Evolutionary conservation across 2,329 filamentous ascomycete species (phyloP), one percentile per base, ranked within the genome.

Genomic region (Diaporthe sp.): DNA sequence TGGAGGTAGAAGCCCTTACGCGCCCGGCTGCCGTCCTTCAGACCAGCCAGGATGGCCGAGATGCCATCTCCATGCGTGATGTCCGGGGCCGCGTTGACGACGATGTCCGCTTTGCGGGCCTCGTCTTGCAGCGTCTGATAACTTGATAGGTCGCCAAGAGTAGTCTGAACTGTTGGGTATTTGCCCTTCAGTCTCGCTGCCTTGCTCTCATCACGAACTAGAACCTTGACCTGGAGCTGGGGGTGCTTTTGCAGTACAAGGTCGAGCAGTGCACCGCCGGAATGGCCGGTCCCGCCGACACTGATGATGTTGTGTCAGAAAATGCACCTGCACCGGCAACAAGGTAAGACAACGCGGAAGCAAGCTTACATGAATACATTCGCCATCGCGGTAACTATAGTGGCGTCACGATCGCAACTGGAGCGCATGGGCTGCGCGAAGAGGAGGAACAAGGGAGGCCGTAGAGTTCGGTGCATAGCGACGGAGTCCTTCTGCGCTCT

Each of bases 1-100:
- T 77, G 77, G 39, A 77, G 72, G 50, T 76, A 77, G 47, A 76
- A 77, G 4, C 66, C 53, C 71, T 73, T 77, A 3, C 42, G 44
- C 2, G 15, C 51, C 7, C 37, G 75, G 22, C 17, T 39, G 53
- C 47, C 25, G 53, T 75, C 50, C 5, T 69, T 73, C 10, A 61
- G 25, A 3, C 75, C 71, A 6, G 72, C 63, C 47, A 74, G 72
- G 42, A 75, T 70, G 35, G 63, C 72, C 4, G 68, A 58, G 55
- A 74, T 75, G 42, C 77, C 73, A 22, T 74, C 53, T 15, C 77
- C 74, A 25, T 75, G 76, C 22, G 76, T 75, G 50, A 72, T 73
- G 47, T 74, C 76, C 27, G 75, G 75, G 6, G 73, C 73, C 2
- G 58, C 68, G 35, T 77, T 77, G 37, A 76, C 58, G 39, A 76